Percentiles rank a stretch among this genome's conserved stretches.
These are phyloP conservation scores for Sicyos edulis DNA, from an alignment of 306 rosid species.

Conservation along the genomic window DNA sequence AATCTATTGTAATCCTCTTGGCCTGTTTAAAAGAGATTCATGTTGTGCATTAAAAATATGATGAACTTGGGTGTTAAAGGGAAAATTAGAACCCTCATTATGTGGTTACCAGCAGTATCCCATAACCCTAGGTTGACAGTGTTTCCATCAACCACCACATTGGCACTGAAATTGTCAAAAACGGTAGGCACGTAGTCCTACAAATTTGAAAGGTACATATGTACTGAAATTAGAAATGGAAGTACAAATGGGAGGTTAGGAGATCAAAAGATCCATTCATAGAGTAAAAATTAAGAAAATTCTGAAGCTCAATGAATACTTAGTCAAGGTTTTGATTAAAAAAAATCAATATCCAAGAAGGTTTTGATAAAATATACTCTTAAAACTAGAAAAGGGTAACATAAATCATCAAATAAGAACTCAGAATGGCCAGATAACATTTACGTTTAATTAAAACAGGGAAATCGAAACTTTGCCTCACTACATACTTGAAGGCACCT, in stretches of 20 bases:
- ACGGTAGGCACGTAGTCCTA: slow-evolving; percentile 90
- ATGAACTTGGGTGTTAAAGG: not conserved
- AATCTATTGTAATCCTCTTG: slow-evolving; percentile 83
- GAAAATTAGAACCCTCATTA: not conserved
- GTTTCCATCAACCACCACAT: slow-evolving; percentile 90
- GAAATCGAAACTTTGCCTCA: too few species aligned
- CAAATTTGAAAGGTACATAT: not conserved
- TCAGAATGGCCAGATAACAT: too few species aligned
- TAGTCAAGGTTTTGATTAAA: too few species aligned
- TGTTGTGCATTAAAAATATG: not conserved
- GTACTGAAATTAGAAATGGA: not conserved
- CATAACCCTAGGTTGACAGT: slow-evolving; percentile 71
- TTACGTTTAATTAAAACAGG: too few species aligned
- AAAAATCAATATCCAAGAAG: too few species aligned
- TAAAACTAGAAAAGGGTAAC: too few species aligned
- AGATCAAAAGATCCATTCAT: not conserved
- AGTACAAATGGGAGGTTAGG: not conserved
- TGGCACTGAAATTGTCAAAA: slow-evolving; percentile 90
- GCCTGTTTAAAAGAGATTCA: slow-evolving; percentile 36
- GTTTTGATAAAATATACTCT: too few species aligned
- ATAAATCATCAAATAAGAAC: not conserved
- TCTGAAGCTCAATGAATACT: too few species aligned
- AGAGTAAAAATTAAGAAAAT: not conserved
- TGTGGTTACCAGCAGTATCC: slow-evolving; percentile 78
- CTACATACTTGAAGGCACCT: too few species aligned